Percentiles rank a stretch among this genome's conserved stretches.
Conservation (phyloP, 176 grass and related monocot genomes). For the Puccinellia tenuiflora region DNA sequence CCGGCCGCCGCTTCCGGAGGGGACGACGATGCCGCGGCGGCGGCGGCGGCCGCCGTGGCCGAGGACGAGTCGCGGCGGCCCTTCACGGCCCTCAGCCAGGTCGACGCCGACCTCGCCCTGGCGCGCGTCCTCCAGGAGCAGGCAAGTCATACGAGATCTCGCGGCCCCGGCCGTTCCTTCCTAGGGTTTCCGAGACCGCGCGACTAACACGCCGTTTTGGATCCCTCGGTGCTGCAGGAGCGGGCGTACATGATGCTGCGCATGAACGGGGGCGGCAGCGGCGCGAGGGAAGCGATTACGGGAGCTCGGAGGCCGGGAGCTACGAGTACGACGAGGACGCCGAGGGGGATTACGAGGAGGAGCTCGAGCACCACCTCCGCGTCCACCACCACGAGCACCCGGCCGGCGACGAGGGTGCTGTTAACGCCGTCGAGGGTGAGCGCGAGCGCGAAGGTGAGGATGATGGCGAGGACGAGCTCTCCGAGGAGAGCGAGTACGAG, state of each 20-base stretch:
- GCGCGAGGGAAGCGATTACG: slow-evolving; percentile 71
- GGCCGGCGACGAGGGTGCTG: background rate
- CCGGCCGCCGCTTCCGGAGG: slow-evolving; percentile 3
- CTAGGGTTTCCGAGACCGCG: slow-evolving; percentile 23
- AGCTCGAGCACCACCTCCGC: slow-evolving; percentile 42
- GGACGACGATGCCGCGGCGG: slow-evolving; percentile 19
- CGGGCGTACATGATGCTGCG: slow-evolving; percentile 94
- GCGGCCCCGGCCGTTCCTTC: background rate
- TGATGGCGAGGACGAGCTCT: slow-evolving; percentile 23
- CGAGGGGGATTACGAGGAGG: slow-evolving; percentile 49
- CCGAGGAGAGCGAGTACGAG: slow-evolving; percentile 71
- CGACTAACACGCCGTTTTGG: slow-evolving; percentile 23
- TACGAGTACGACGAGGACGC: slow-evolving; percentile 78
- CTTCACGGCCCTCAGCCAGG: slow-evolving; percentile 88
- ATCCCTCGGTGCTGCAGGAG: slow-evolving; percentile 70
- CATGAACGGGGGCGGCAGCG: slow-evolving; percentile 48
- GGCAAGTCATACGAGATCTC: slow-evolving; percentile 37
- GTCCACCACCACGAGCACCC: slow-evolving; percentile 45
- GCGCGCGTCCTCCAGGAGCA: slow-evolving; percentile 95
- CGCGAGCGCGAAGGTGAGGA: slow-evolving; percentile 16
- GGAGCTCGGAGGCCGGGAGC: slow-evolving; percentile 82
- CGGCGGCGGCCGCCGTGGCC: slow-evolving; percentile 11
- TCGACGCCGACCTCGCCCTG: slow-evolving; percentile 94
- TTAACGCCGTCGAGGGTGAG: background rate
- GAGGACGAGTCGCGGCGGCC: slow-evolving; percentile 37